Percentiles rank a stretch among this genome's conserved stretches.
These are phyloP conservation scores for Capsicum chinense DNA, from an alignment of 257 asterid species.

Conservation along the genomic window DNA sequence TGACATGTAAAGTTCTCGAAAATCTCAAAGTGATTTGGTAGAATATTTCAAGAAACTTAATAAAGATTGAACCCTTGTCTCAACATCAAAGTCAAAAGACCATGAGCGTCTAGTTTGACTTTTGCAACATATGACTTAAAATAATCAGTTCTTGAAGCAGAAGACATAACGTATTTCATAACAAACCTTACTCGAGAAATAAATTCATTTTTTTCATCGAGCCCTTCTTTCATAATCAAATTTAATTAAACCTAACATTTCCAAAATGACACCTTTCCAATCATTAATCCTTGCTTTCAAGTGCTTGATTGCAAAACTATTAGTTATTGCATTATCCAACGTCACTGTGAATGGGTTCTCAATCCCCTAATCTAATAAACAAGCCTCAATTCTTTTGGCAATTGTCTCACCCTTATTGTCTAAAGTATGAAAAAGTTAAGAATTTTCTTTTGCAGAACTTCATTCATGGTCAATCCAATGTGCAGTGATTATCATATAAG, in stretches of 20 bases:
- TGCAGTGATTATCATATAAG: not conserved
- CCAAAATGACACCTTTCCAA: not conserved
- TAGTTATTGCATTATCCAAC: constrained; percentile 18
- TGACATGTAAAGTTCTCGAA: not conserved
- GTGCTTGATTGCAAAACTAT: not conserved
- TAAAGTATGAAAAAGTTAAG: not conserved
- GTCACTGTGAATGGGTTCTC: not conserved
- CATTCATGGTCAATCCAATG: not conserved
- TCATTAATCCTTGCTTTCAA: not conserved
- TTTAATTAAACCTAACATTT: not conserved
- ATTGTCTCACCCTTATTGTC: not conserved
- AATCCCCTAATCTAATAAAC: not conserved
- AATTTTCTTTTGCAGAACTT: not conserved
- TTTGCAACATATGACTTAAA: not conserved
- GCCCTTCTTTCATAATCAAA: not conserved
- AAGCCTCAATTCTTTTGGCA: not conserved
- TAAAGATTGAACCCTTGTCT: no score
- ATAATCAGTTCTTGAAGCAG: not conserved
- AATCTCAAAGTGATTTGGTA: not conserved
- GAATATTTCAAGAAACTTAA: constrained; percentile 6
- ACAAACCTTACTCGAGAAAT: not conserved
- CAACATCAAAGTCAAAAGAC: no score
- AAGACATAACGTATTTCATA: not conserved
- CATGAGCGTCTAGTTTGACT: no score
- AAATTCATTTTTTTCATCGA: not conserved